Percentiles rank a stretch among this genome's conserved stretches.
Conservation (phyloP, 202 grass and related monocot genomes). For the Schoenoplectus tabernaemontani region DNA sequence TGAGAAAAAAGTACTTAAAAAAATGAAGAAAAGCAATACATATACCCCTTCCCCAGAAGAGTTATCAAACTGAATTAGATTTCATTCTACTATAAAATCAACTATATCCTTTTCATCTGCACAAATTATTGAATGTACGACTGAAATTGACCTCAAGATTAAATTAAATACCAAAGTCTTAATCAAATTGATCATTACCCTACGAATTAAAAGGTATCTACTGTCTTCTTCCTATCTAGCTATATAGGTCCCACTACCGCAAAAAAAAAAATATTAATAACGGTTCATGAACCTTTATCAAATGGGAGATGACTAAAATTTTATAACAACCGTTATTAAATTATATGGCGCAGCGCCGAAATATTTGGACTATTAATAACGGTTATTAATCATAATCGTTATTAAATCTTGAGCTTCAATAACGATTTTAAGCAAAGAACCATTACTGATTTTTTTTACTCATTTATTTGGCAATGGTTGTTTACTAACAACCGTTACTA, state of each 20-base stretch:
- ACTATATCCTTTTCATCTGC: not conserved
- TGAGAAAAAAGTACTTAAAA: not conserved
- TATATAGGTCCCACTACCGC: not conserved
- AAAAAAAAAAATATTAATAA: no score
- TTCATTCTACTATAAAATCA: not conserved
- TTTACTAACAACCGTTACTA: no score
- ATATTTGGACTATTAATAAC: no score
- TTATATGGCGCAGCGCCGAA: no score
- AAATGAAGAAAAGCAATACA: not conserved
- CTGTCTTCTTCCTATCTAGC: not conserved
- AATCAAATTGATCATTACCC: not conserved
- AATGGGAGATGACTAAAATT: no score
- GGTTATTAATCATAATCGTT: no score
- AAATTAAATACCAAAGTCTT: not conserved
- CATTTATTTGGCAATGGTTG: no score
- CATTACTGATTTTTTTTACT: no score
- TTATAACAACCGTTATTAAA: no score
- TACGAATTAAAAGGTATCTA: not conserved
- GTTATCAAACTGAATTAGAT: not conserved
- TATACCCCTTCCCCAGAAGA: not conserved
- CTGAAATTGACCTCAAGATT: not conserved
- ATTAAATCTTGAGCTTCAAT: no score
- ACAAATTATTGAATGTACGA: conserved; percentile 4
- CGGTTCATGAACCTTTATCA: no score
- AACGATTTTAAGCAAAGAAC: no score